These are phyloP conservation scores for Trichoderma orchidacearum DNA, from an alignment of 495 filamentous ascomycete genomes.

Conservation along the genomic window DNA sequence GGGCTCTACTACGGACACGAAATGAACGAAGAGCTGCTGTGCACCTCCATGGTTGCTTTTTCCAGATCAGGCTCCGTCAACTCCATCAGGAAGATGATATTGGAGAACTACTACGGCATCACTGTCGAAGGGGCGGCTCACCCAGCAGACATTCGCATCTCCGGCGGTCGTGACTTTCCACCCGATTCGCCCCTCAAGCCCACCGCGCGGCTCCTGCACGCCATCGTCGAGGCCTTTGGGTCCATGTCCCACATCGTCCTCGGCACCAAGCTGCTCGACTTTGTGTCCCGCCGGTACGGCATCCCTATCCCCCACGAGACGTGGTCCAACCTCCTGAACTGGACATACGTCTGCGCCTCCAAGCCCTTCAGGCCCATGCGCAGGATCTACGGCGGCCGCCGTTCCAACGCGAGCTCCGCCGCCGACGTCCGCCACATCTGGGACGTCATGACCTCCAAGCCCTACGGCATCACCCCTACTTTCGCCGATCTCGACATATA, in stretches of 20 bases:
- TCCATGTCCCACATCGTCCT: constrained; percentile 16
- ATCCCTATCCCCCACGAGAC: constrained; percentile 13
- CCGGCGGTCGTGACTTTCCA: background rate
- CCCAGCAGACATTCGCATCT: background rate
- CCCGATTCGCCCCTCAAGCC: constrained; percentile 10
- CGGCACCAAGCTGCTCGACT: constrained; percentile 16
- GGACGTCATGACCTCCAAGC: constrained; percentile 17
- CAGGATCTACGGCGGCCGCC: constrained; percentile 7
- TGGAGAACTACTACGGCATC: constrained; percentile 5
- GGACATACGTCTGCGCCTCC: constrained; percentile 17
- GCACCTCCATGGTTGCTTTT: constrained; percentile 15
- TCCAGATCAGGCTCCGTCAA: constrained; percentile 10
- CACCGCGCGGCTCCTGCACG: constrained; percentile 14
- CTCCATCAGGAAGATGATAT: constrained; percentile 11
- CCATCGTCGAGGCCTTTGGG: constrained; percentile 20
- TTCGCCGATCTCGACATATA: constrained; percentile 17
- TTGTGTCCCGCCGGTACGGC: constrained; percentile 11
- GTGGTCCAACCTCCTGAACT: constrained; percentile 22
- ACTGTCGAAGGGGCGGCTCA: background rate
- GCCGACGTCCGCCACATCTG: constrained; percentile 15
- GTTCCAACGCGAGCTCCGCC: constrained; percentile 6
- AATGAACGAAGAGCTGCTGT: constrained; percentile 18
- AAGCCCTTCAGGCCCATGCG: constrained; percentile 14
- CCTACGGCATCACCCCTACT: constrained; percentile 14
- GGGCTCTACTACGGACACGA: constrained; percentile 7